phyloP scores from a whole-genome alignment of 2,329 filamentous ascomycete species.

The Bipolaris gigantea region DNA sequence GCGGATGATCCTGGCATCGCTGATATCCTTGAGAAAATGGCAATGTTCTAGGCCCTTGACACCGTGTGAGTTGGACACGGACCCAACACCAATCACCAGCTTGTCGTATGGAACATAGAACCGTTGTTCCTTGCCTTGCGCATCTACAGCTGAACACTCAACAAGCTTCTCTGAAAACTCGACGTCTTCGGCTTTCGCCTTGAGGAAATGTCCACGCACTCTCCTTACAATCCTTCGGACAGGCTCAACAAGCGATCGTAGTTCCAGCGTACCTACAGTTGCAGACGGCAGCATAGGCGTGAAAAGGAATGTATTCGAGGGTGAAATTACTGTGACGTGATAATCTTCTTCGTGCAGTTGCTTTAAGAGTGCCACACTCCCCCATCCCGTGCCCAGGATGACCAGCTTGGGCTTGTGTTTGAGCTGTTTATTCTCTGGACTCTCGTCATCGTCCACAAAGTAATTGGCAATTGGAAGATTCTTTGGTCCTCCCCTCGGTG shows the following conservation, averaged over 20 bases:
- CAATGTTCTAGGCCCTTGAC: conserved; percentile 94
- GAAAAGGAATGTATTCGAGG: conserved; percentile 95
- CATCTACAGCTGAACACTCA: conserved; percentile 75
- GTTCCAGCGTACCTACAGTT: conserved; percentile 90
- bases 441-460: conserved; percentile 86
- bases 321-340: conserved; percentile 92
- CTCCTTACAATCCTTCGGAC: conserved; percentile 79
- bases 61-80: conserved; percentile 90
- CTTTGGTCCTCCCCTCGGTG: conserved; percentile 84
- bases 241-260: conserved; percentile 89
- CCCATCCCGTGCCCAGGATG: conserved; percentile 93
- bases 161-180: conserved; percentile 91
- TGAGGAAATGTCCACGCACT: conserved; percentile 85
- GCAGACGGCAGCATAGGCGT: conserved; percentile 97
- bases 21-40: conserved; percentile 93
- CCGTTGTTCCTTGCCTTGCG: conserved; percentile 69
- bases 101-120: conserved; percentile 99
- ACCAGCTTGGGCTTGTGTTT: conserved; percentile 93
- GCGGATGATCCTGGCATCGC: conserved; percentile 85
- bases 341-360: conserved; percentile 88
- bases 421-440: conserved; percentile 65
- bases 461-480: conserved; percentile 89
- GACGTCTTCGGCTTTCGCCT: conserved; percentile 82
- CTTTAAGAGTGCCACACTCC: conserved; percentile 88
- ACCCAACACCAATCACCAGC: conserved; percentile 88